Base-by-base conservation (phyloP, 2,329 filamentous ascomycete genomes). In the Ophiostoma ips region DNA sequence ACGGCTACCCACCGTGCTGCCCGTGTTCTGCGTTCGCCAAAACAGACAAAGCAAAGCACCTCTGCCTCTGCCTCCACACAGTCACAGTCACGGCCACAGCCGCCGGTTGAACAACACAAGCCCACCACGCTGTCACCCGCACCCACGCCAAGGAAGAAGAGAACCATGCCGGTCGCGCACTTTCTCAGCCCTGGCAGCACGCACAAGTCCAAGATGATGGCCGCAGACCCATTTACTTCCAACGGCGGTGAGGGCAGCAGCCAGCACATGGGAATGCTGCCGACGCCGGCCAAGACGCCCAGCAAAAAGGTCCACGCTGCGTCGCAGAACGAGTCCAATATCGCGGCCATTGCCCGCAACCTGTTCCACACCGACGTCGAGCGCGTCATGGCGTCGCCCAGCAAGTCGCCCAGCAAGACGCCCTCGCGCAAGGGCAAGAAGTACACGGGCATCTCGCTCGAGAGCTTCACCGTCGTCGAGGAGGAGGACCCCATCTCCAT, bases 271-370 rank as follows among this genome's bases (percentile, higher is more conserved):
- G 72, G 70, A 55, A 83, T 85, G 74, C 75, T 89, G 43, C 84
- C 83, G 15, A 90, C 86, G 3, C 86, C 86, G 2, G 76, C 79
- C 56, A 89, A 89, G 68, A 90, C 86, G 3, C 86, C 80, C 1
- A 62, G 72, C 3, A 74, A 75, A 63, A 86, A 84, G 68, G 70
- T 74, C 44, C 55, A 55, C 38, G 69, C 69, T 15, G 70, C 69
- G 16, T 67, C 69, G 58, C 70, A 75, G 60, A 69, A 69, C 24
- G 65, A 69, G 48, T 68, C 71, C 54, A 70, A 71, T 46, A 71
- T 81, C 51, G 68, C 69, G 46, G 65, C 70, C 2, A 68, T 83
- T 55, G 74, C 78, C 28, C 74, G 77, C 61, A 80, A 73, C 59
- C 69, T 84, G 15, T 83, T 86, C 54, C 66, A 73, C n/a, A 67